Evolutionary conservation across 1,284 basidiomycete genomes (phyloP).

Genomic region (Marasmius fiardii): DNA sequence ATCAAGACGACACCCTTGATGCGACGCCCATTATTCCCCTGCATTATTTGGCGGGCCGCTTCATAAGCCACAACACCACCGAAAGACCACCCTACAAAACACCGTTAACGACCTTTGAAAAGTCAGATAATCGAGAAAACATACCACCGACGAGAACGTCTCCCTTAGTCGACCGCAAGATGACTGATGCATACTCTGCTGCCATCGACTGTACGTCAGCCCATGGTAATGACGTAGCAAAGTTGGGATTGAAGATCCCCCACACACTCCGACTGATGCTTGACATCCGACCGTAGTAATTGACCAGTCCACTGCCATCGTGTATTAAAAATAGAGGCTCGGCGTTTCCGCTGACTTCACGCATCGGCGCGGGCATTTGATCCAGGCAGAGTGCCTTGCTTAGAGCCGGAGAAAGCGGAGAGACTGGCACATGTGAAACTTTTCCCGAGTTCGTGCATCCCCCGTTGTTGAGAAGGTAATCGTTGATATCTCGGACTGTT

Average conservation of each 20-base stretch:
- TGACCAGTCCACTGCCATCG: slow-evolving; percentile 64
- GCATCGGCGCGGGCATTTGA: slow-evolving; percentile 34
- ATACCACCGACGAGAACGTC: slow-evolving; percentile 58
- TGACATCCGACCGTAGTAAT: slow-evolving; percentile 47
- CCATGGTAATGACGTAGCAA: slow-evolving; percentile 43
- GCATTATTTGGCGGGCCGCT: slow-evolving; percentile 47
- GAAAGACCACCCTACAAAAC: slow-evolving; percentile 65
- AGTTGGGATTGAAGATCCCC: slow-evolving; percentile 57
- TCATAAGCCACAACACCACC: slow-evolving; percentile 71
- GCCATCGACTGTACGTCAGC: slow-evolving; percentile 51
- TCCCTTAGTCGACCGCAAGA: slow-evolving; percentile 29
- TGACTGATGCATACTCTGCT: slow-evolving; percentile 40
- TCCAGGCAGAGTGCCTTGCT: slow-evolving; percentile 23
- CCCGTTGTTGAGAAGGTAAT: slow-evolving; percentile 21
- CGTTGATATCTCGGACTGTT: slow-evolving; percentile 31
- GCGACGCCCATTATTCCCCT: slow-evolving; percentile 27
- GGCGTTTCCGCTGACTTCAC: slow-evolving; percentile 22
- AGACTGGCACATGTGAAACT: not conserved
- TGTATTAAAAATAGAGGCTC: slow-evolving; percentile 63
- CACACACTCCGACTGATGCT: slow-evolving; percentile 50
- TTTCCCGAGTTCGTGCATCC: not conserved
- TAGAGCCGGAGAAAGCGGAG: slow-evolving; percentile 3
- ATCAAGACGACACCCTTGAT: slow-evolving; percentile 62
- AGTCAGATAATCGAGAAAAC: slow-evolving; percentile 13
- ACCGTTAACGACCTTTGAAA: not conserved